Evolutionary conservation across 2,329 filamentous ascomycete genomes (phyloP), one percentile per base, ranked within the genome.

Genomic region (Escovopsis sp.): DNA sequence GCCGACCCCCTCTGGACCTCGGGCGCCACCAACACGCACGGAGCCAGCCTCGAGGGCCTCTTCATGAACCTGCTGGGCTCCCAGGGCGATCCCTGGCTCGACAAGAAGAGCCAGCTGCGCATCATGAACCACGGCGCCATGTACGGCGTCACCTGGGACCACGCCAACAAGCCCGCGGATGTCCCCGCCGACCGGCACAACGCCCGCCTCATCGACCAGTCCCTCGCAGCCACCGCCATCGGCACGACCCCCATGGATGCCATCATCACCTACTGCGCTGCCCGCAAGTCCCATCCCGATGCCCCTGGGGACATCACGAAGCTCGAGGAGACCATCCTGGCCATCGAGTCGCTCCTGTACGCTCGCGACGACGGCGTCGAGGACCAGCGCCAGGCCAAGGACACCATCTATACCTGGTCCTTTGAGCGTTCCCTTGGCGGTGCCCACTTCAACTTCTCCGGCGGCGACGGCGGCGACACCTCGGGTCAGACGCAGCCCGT

Each of bases 241-340:
- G 60, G 61, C 0, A 58, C 54, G 0, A 58, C 56, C 1, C 52
- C 58, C 3, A 48, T 62, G 38, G 60, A 63, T 31, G 48, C 58
- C 0, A 14, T 63, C 2, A 28, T 61, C 0, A 40, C 57, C 0
- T 63, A 60, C 35, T 43, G 51, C 18, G 17, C 37, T 5, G 46
- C 51, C 3, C 48, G 52, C 11, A 36, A 47, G 5, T 38, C 36
- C 59, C 17, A 30, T 3, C 26, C 15, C 1, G 33, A 39, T 14
- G 35, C 34, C 3, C 25, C 39, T 0, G 34, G 46, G 1, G 32
- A 35, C 1, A 32, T 43, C 5, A 12, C 11, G 7, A 42, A 48
- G 7, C 37, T 58, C 0, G 50, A 53, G 31, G 40, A 49, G 18
- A 47, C 49, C 18, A 48, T 58, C 3, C 29, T 54, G 0, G 36